Evolutionary conservation across 2,329 filamentous ascomycete species (phyloP), one percentile per base, ranked within the genome.

Genomic region (Nemania sp.): DNA sequence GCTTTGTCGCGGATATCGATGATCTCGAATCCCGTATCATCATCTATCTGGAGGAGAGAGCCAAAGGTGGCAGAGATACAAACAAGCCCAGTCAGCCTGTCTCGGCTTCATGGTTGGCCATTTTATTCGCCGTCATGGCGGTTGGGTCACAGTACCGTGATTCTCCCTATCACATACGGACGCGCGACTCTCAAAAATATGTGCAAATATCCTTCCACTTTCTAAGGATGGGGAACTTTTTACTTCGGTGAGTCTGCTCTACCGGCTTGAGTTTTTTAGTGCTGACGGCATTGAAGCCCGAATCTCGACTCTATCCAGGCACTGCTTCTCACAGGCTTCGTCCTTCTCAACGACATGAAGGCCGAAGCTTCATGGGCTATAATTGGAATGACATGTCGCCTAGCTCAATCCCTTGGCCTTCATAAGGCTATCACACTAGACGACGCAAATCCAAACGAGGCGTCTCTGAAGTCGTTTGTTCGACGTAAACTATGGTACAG

Each of bases 281-380:
- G 17, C 60, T 65, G 20, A 67, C 53, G 3, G 25, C 25, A 39
- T 43, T 25, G 5, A 56, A 84, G 83, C 34, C 86, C 86, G 1
- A 88, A 87, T 0, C 80, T 88, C 40, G 86, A 89, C 70, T 87
- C 85, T 4, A 85, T 89, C 25, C 86, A 89, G 70, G 86, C 86
- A 1, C 74, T 89, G 42, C 76, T 89, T 1, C 79, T 89, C 45
- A 85, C 84, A 3, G 82, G 84, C 32, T 88, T 88, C 63, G 85
- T 87, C 2, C 76, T 89, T 2, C 76, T 88, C 25, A 89, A 89
- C 65, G 86, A 89, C 60, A 89, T 89, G 86, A 88, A 88, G 68
- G 86, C 86, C 1, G 86, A 89, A 68, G 86, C 85, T 0, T 88
- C 86, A 0, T 89, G 86, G 86, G 86, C 86, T 0, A 72, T 89